A percentile compares a stretch with the other conserved stretches of the same genome.
Evolutionary conservation across 2,329 filamentous ascomycete genomes (phyloP).

Genomic region (Xylariaceae sp.): DNA sequence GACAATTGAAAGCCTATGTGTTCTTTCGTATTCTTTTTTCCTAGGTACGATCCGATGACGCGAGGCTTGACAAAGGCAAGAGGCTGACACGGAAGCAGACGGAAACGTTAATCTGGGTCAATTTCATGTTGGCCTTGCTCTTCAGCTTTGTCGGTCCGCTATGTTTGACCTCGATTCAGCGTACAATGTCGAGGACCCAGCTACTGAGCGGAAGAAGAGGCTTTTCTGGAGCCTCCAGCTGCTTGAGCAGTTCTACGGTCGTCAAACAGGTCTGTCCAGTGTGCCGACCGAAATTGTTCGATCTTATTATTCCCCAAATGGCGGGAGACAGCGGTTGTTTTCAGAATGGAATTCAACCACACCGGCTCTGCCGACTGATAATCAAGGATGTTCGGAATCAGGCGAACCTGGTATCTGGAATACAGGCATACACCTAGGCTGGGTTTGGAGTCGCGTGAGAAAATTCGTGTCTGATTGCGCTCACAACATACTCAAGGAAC

Average conservation of each 20-base stretch:
- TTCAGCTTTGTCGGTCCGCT: constrained; percentile 18
- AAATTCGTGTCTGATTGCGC: constrained; percentile 19
- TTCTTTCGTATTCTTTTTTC: constrained; percentile 20
- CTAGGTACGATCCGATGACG: constrained; percentile 7
- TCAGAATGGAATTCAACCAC: constrained; percentile 11
- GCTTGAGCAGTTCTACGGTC: constrained; percentile 18
- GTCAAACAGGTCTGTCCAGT: constrained; percentile 14
- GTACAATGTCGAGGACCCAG: constrained; percentile 10
- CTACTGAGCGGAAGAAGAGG: constrained; percentile 15
- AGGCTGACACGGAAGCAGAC: constrained; percentile 13
- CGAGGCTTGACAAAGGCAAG: not conserved
- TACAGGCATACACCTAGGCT: constrained; percentile 15
- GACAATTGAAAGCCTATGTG: constrained; percentile 18
- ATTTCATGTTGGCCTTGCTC: constrained; percentile 18
- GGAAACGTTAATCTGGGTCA: constrained; percentile 20
- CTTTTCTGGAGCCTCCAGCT: constrained; percentile 20
- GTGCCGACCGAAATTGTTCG: constrained; percentile 9
- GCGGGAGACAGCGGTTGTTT: constrained; percentile 11
- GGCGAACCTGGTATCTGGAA: constrained; percentile 19
- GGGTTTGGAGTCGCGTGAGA: constrained; percentile 20
- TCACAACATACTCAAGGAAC: constrained; percentile 18
- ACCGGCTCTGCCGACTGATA: constrained; percentile 13
- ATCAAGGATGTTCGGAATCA: constrained; percentile 9
- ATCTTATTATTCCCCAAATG: constrained; percentile 11
- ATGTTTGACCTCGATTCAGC: constrained; percentile 19